phyloP scores from a whole-genome alignment of 768 basidiomycete species.

The Lactarius vividus region DNA sequence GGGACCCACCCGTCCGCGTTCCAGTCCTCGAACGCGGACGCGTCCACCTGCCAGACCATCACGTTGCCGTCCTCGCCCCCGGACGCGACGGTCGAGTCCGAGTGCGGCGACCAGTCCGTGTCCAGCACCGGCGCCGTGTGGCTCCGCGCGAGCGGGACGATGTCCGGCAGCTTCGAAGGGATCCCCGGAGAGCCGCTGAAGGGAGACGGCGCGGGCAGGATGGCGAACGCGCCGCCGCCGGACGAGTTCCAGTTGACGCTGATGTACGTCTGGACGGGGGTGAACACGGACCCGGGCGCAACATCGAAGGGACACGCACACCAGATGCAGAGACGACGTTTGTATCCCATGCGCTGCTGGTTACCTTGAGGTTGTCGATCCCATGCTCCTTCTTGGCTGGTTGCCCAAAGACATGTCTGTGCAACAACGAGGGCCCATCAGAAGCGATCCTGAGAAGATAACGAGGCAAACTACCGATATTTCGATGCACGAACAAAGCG shows the following conservation, averaged over 20 bases:
- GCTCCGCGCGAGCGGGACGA: constrained; percentile 85
- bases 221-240: constrained; percentile 92
- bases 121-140: constrained; percentile 86
- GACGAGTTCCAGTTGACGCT: constrained; percentile 94
- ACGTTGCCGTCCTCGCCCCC: constrained; percentile 94
- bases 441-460: constrained; percentile 15
- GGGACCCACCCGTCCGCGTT: constrained; percentile 79
- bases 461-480: constrained; percentile 58
- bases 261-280: constrained; percentile 51
- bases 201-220: constrained; percentile 81
- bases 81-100: constrained; percentile 87
- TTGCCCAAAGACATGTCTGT: constrained; percentile 90
- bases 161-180: constrained; percentile 84
- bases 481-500: constrained; percentile 85
- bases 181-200: constrained; percentile 54
- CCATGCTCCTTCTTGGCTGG: constrained; percentile 79
- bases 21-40: constrained; percentile 76
- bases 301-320: constrained; percentile 42
- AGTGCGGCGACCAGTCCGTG: constrained; percentile 95
- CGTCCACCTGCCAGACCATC: constrained; percentile 85
- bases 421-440: not conserved
- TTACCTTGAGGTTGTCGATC: constrained; percentile 80
- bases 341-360: constrained; percentile 94
- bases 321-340: constrained; percentile 85
- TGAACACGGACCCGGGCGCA: constrained; percentile 3